A percentile compares a stretch with the other conserved stretches of the same genome.
phyloP scores from a whole-genome alignment of 345 rosid genomes.

The Corchorus capsularis region DNA sequence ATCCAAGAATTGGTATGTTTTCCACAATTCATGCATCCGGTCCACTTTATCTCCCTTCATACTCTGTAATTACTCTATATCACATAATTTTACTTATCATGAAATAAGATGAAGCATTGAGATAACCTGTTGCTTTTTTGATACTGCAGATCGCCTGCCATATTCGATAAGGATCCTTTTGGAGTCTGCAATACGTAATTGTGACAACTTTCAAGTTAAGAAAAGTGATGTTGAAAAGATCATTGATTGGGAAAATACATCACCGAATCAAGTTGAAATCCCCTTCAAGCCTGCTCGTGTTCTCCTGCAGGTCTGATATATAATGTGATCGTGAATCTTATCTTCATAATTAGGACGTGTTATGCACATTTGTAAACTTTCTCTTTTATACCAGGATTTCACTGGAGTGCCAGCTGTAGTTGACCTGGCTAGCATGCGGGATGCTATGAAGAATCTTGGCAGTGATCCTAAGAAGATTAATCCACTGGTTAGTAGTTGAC shows the following conservation, averaged over 20 bases:
- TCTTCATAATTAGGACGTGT: not conserved
- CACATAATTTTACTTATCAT: not conserved
- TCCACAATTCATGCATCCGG: not conserved
- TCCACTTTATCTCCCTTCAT: not conserved
- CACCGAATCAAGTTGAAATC: slow-evolving; percentile 71
- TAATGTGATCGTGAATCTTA: not conserved
- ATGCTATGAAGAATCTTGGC: slow-evolving; percentile 77
- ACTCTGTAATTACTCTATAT: too few relatives aligned
- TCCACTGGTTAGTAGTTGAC: slow-evolving; percentile 61
- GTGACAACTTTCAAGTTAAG: slow-evolving; percentile 81
- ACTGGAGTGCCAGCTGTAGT: slow-evolving; percentile 91
- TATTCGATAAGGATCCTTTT: slow-evolving; percentile 75
- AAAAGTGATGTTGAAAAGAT: slow-evolving; percentile 85
- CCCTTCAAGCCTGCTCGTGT: slow-evolving; percentile 93
- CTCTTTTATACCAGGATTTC: slow-evolving; percentile 55
- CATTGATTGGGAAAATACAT: slow-evolving; percentile 78
- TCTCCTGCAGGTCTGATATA: slow-evolving; percentile 60
- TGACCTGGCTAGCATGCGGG: slow-evolving; percentile 91
- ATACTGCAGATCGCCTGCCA: slow-evolving; percentile 62
- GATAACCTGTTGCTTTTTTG: not conserved
- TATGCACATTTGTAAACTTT: not conserved
- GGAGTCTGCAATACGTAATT: slow-evolving; percentile 85
- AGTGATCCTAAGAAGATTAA: slow-evolving; percentile 82
- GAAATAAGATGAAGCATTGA: not conserved
- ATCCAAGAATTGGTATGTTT: slow-evolving; percentile 70